Base-by-base conservation (phyloP, 805 yeast species). In the Wickerhamomyces queroliae region DNA sequence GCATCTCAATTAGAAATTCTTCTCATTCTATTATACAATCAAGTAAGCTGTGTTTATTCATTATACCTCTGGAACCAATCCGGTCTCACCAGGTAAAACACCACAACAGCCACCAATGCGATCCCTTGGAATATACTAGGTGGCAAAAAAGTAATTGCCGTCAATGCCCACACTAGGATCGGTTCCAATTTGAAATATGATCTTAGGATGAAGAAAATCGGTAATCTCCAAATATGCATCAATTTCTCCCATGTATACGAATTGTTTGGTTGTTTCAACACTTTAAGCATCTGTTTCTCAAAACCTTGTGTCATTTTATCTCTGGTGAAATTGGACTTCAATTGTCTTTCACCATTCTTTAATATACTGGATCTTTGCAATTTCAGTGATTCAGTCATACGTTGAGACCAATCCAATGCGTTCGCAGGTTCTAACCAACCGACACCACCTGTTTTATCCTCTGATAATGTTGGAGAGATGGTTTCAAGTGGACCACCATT, bases 401-500 rank as follows among this genome's bases (percentile, higher is more conserved):
- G n/a, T n/a, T n/a, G n/a, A n/a, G n/a, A n/a, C n/a, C n/a, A n/a
- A n/a, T n/a, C n/a, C n/a, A n/a, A n/a, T n/a, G n/a, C n/a, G n/a
- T n/a, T n/a, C n/a, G n/a, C n/a, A 13, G 66, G 68, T 30, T 72
- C 71, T 12, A 74, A 67, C 68, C 78, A 83, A 0, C 95, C 95
- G 0, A 89, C 83, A 8, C 82, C 79, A 12, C 53, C 48, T 15
- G 35, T 21, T 20, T 57, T 54, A 39, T 61, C 55, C 7, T 43
- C 36, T 24, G 60, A 63, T 10, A 65, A n/a, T n/a, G n/a, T 42
- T 2, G 70, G 56, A 2, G 55, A 46, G 4, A 69, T 53, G 0
- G 96, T 82, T 56, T 93, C 99, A 26, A 80, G 62, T 0, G 99
- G 99, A 0, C 99, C 99, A 21, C 99, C 99, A 29, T 78, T 78